Conservation (phyloP, 129 eudicot species). For the Mikania micrantha region DNA sequence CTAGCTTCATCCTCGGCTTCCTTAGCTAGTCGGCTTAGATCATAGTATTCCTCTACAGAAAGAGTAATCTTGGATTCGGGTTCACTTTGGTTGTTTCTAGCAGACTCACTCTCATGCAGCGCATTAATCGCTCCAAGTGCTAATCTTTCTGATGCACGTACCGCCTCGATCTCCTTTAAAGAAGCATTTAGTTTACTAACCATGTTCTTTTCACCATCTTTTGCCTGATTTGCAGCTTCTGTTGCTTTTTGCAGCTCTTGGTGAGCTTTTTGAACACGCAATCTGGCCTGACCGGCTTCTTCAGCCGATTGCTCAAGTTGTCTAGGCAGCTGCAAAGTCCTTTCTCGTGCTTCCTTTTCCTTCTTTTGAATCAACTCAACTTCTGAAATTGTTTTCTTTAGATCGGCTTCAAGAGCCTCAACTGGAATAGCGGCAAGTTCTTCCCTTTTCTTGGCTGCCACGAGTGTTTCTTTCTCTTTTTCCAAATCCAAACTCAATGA, state of each 20-base stretch:
- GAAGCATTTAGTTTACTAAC: slow-evolving; percentile 50
- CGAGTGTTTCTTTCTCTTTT: slow-evolving; percentile 46
- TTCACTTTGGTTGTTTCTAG: slow-evolving; percentile 26
- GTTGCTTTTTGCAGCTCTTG: slow-evolving; percentile 55
- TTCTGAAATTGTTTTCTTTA: slow-evolving; percentile 41
- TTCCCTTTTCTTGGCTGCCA: slow-evolving; percentile 43
- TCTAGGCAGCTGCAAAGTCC: slow-evolving; percentile 55
- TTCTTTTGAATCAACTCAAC: slow-evolving; percentile 33
- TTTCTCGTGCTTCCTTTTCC: slow-evolving; percentile 69
- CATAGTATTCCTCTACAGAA: slow-evolving; percentile 74
- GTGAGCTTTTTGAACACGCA: slow-evolving; percentile 32
- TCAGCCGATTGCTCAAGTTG: slow-evolving; percentile 52
- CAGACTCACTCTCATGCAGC: slow-evolving; percentile 59
- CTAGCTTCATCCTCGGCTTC: slow-evolving; percentile 79
- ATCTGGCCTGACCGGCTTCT: slow-evolving; percentile 53
- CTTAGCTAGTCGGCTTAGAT: slow-evolving; percentile 57
- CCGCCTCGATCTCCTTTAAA: slow-evolving; percentile 75
- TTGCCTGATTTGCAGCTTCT: slow-evolving; percentile 54
- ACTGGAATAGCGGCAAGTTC: slow-evolving; percentile 66
- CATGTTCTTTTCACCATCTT: slow-evolving; percentile 38
- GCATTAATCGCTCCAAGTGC: slow-evolving; percentile 72
- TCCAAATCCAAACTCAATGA: slow-evolving; percentile 59
- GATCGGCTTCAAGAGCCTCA: slow-evolving; percentile 58
- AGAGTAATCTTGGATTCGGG: slow-evolving; percentile 40
- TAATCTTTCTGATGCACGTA: slow-evolving; percentile 67